Conservation (phyloP, 108 stramenopile genomes). For the Mediolabrus comicus region DNA sequence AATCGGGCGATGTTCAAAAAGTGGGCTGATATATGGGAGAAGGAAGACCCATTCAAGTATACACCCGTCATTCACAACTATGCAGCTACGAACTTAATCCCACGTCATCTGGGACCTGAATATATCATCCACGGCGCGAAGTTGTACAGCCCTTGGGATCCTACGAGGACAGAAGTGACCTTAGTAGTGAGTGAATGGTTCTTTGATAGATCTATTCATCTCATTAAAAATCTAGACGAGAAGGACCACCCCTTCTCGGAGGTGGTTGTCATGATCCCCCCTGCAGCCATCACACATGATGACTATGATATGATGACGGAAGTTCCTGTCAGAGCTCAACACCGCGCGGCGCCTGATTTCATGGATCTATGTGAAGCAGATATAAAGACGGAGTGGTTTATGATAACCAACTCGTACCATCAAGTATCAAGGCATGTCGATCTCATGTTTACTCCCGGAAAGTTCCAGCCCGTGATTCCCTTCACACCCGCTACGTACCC, state of each 20-base stretch:
- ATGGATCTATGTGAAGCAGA: conserved; percentile 70
- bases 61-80: conserved; percentile 68
- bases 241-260: conserved; percentile 69
- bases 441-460: conserved; percentile 62
- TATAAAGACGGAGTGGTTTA: conserved; percentile 67
- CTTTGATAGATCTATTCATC: conserved; percentile 42
- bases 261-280: conserved; percentile 60
- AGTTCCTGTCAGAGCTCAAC: conserved; percentile 49
- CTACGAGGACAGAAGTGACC: conserved; percentile 48
- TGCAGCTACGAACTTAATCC: conserved; percentile 71
- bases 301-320: conserved; percentile 49
- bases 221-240: conserved; percentile 53
- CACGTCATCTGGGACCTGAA: conserved; percentile 60
- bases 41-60: conserved; percentile 51
- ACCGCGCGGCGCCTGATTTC: conserved; percentile 51
- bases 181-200: conserved; percentile 72
- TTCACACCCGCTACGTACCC: conserved; percentile 56
- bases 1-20: conserved; percentile 56
- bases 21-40: conserved; percentile 56
- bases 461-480: conserved; percentile 59
- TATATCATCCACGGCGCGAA: conserved; percentile 74
- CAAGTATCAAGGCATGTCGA: conserved; percentile 60
- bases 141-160: conserved; percentile 63
- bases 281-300: conserved; percentile 39
- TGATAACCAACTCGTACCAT: conserved; percentile 71